phyloP scores from a whole-genome alignment of 106 monocot genomes.

The Apostasia shenzhenica region DNA sequence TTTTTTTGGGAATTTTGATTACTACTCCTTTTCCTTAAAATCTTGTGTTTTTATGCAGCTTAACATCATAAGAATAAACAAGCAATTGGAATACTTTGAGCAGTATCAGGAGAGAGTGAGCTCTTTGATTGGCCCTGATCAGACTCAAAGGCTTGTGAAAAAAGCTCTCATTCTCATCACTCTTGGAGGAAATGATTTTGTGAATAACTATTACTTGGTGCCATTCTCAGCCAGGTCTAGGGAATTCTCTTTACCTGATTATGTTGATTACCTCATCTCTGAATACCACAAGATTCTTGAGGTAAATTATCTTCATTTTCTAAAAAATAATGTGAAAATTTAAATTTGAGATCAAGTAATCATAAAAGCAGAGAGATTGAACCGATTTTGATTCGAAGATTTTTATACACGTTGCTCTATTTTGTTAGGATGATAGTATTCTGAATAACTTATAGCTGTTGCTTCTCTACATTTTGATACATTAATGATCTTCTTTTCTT shows the following conservation, averaged over 20 bases:
- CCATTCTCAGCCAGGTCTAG: constrained; percentile 56
- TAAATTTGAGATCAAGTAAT: no score
- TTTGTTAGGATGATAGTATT: not conserved
- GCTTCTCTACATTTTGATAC: not conserved
- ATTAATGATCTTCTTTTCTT: not conserved
- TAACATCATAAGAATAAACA: constrained; percentile 60
- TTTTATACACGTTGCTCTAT: not conserved
- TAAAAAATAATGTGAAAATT: no score
- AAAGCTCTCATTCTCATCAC: constrained; percentile 57
- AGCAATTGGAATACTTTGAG: constrained; percentile 54
- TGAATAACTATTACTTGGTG: constrained; percentile 77
- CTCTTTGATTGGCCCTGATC: constrained; percentile 26
- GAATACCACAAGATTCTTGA: constrained; percentile 65
- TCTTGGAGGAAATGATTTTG: constrained; percentile 79
- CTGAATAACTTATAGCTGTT: not conserved
- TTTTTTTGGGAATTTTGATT: no score
- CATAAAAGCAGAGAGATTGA: no score
- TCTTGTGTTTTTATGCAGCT: constrained; percentile 19
- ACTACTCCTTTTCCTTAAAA: not conserved
- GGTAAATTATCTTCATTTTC: constrained; percentile 19
- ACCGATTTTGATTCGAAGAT: no score
- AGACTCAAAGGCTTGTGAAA: constrained; percentile 33
- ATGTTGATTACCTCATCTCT: constrained; percentile 46
- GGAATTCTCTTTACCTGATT: constrained; percentile 60
- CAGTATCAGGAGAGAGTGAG: constrained; percentile 62